Evolutionary conservation across 2,329 filamentous ascomycete genomes (phyloP).

Genomic region (Knufia petricola): DNA sequence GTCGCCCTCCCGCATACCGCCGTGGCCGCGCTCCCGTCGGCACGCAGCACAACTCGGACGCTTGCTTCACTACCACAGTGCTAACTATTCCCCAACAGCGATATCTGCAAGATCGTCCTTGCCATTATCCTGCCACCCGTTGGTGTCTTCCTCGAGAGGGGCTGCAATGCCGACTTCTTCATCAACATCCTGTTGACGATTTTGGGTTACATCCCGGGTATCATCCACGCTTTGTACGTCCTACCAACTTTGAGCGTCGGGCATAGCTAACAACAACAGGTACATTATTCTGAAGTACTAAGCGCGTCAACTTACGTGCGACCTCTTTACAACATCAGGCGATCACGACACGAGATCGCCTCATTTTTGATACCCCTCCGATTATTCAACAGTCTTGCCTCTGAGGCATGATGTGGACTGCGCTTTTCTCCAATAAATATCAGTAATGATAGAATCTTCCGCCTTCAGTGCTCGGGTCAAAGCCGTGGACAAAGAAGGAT

Average conservation of each 20-base stretch:
- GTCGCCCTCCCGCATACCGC: conserved; percentile 23
- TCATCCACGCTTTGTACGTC: conserved; percentile 79
- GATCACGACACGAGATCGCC: background rate
- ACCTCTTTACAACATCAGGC: background rate
- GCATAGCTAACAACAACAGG: conserved; percentile 31
- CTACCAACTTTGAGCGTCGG: conserved; percentile 5
- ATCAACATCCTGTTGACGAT: conserved; percentile 89
- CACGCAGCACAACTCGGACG: background rate
- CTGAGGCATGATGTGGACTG: background rate
- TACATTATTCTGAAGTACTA: conserved; percentile 90
- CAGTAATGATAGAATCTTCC: background rate
- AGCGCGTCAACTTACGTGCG: conserved; percentile 14
- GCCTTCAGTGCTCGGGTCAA: background rate
- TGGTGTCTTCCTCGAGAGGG: conserved; percentile 89
- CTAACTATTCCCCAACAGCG: conserved; percentile 1
- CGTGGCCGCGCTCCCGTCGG: conserved; percentile 6
- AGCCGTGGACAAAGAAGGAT: background rate
- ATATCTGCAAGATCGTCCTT: conserved; percentile 68
- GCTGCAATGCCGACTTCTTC: conserved; percentile 74
- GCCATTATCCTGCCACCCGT: conserved; percentile 83
- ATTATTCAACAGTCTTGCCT: background rate
- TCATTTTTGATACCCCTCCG: background rate
- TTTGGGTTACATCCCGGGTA: conserved; percentile 67
- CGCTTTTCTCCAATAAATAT: background rate
- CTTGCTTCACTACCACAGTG: background rate